Conservation (phyloP, 2,329 filamentous ascomycete genomes). For the Colletotrichum spaethianum region DNA sequence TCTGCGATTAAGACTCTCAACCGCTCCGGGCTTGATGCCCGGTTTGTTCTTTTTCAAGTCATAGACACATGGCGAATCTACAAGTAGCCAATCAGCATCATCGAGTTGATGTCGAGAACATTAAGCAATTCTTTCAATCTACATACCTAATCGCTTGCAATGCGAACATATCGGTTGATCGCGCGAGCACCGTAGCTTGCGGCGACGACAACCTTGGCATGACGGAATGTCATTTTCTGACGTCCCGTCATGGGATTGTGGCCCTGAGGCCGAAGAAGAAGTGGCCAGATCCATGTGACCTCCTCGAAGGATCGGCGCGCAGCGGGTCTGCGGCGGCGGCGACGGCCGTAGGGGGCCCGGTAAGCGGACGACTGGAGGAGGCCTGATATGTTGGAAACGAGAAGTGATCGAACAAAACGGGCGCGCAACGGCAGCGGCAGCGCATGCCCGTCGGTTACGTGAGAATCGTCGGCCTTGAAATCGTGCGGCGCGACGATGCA, state of each 20-base stretch:
- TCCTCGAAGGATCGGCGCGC: conserved; percentile 15
- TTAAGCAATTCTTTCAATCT: not conserved
- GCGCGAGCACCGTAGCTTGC: conserved; percentile 53
- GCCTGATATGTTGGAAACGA: not conserved
- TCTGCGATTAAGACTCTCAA: conserved; percentile 43
- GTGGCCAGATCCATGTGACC: conserved; percentile 30
- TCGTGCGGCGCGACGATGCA: conserved; percentile 41
- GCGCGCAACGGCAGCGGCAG: not conserved
- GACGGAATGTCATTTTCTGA: conserved; percentile 45
- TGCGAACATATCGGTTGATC: conserved; percentile 51
- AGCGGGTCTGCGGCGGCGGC: conserved; percentile 22
- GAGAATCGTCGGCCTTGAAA: conserved; percentile 40
- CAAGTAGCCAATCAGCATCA: conserved; percentile 14
- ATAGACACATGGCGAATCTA: conserved; percentile 45
- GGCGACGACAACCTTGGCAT: conserved; percentile 51
- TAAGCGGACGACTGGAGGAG: not conserved
- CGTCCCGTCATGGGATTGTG: conserved; percentile 26
- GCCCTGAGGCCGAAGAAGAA: conserved; percentile 1
- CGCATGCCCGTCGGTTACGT: conserved; percentile 32
- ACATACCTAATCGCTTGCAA: conserved; percentile 48
- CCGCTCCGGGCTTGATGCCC: conserved; percentile 45
- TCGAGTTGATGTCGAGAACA: too few relatives aligned
- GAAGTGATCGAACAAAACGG: not conserved
- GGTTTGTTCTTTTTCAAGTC: conserved; percentile 46
- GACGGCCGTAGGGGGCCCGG: not conserved